These are phyloP conservation scores for Puccinellia tenuiflora DNA, from an alignment of 176 grass and related monocot genomes.

Conservation along the genomic window DNA sequence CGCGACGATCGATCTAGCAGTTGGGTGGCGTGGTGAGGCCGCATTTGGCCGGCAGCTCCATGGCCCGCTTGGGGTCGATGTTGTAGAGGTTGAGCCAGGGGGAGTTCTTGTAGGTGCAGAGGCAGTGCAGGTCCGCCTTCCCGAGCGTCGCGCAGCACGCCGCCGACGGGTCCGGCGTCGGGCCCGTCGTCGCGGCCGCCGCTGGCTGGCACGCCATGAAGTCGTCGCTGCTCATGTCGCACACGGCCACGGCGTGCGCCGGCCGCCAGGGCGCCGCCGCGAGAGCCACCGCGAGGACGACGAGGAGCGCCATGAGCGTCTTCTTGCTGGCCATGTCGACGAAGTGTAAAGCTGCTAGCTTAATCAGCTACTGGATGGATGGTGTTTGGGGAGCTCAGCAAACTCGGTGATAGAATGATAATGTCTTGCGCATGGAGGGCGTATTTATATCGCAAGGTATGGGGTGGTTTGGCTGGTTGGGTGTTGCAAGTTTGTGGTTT, in stretches of 20 bases:
- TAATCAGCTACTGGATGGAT: background rate
- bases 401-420: background rate
- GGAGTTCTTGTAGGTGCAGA: slow-evolving; percentile 62
- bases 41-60: slow-evolving; percentile 54
- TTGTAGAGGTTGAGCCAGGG: slow-evolving; percentile 39
- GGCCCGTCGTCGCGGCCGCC: slow-evolving; percentile 39
- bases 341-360: too few species aligned
- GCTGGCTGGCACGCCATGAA: slow-evolving; percentile 54
- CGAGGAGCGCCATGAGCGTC: background rate
- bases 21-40: slow-evolving; percentile 23
- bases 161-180: slow-evolving; percentile 16
- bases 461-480: too few species aligned
- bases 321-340: background rate
- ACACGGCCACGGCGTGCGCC: slow-evolving; percentile 39
- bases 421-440: too few species aligned
- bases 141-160: slow-evolving; percentile 42
- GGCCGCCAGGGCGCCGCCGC: background rate
- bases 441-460: too few species aligned
- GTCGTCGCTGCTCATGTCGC: slow-evolving; percentile 43
- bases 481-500: too few species aligned
- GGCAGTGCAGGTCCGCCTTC: slow-evolving; percentile 43
- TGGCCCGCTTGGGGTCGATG: slow-evolving; percentile 60
- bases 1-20: slow-evolving; percentile 26
- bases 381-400: background rate
- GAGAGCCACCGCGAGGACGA: background rate